Percentiles rank a stretch among this genome's conserved stretches.
phyloP scores from a whole-genome alignment of 345 rosid genomes.

The Syzygium grande region DNA sequence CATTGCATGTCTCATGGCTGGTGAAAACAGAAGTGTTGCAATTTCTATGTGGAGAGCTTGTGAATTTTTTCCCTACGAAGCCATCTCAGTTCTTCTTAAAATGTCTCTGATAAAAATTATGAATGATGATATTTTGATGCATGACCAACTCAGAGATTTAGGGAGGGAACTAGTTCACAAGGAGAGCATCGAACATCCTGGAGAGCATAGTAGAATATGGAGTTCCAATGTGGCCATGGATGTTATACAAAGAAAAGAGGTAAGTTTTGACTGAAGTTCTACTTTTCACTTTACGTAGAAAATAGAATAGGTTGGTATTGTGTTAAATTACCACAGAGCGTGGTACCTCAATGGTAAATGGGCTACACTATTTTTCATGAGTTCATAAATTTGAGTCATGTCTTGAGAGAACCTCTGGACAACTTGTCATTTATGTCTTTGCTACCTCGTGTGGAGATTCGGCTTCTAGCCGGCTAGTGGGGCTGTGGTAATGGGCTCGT shows the following conservation, averaged over 20 bases:
- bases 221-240: neutral
- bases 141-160: neutral
- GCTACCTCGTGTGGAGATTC: too few species aligned
- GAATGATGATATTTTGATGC: neutral
- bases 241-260: neutral
- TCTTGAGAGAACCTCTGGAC: too few species aligned
- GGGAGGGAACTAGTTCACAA: neutral
- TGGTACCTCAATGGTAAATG: neutral
- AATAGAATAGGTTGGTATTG: neutral
- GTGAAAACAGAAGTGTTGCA: neutral
- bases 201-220: neutral
- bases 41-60: neutral
- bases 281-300: neutral
- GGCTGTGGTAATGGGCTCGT: too few species aligned
- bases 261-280: neutral
- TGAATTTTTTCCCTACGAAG: neutral
- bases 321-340: too few species aligned
- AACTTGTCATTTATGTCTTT: too few species aligned
- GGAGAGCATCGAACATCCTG: neutral
- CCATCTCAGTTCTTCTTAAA: neutral
- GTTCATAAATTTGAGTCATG: too few species aligned
- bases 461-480: too few species aligned
- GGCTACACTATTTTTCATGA: too few species aligned
- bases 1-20: neutral
- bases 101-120: neutral